Evolutionary conservation across 306 rosid genomes (phyloP).

Genomic region (Quercus gilva): DNA sequence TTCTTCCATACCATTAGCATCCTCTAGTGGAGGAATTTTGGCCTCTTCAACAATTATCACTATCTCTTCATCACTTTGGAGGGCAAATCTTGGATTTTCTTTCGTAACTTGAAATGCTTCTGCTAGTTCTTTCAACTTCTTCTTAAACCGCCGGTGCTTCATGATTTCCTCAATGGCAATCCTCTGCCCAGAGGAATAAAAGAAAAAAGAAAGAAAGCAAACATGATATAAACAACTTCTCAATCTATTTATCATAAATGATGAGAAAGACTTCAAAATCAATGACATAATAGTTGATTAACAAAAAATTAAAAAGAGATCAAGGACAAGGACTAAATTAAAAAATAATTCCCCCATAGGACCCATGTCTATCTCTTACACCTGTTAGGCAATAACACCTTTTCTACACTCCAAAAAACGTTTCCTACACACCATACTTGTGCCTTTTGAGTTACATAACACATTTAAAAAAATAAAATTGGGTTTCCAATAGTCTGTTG

Average conservation of each 20-base stretch:
- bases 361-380: neutral
- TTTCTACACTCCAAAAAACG: neutral
- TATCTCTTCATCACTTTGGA: constrained; percentile 65
- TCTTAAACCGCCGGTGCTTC: constrained; percentile 75
- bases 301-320: neutral
- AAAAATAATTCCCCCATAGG: neutral
- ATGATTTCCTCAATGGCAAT: constrained; percentile 73
- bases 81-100: constrained; percentile 77
- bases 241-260: neutral
- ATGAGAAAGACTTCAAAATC: neutral
- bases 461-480: neutral
- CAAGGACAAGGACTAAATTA: neutral
- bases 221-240: neutral
- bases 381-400: neutral
- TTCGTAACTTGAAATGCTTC: constrained; percentile 74
- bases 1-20: constrained; percentile 47
- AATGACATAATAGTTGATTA: neutral
- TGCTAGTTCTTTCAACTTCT: constrained; percentile 77
- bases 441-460: neutral
- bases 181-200: constrained; percentile 42
- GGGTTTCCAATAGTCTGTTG: no score
- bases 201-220: constrained; percentile 14
- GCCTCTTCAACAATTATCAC: constrained; percentile 77
- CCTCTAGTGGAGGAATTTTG: constrained; percentile 43
- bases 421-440: neutral